phyloP scores from a whole-genome alignment of 192 early-diverging fungal species.

The Jimgerdemannia flammicorona region DNA sequence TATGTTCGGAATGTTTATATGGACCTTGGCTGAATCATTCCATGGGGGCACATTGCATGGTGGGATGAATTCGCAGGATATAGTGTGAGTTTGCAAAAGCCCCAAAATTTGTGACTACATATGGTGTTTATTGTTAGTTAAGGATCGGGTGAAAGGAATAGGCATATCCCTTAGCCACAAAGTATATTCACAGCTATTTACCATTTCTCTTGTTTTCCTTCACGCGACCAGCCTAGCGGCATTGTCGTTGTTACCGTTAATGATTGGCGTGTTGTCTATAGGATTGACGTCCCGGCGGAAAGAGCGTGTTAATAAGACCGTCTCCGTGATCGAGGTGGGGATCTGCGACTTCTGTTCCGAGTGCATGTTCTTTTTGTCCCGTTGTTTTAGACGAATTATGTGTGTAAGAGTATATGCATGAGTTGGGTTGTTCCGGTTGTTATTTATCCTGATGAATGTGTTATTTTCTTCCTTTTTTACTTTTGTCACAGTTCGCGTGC shows the following conservation, averaged over 20 bases:
- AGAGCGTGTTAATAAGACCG: conserved; percentile 42
- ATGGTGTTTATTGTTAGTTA: background rate
- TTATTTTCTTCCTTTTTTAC: background rate
- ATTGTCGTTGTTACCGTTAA: conserved; percentile 48
- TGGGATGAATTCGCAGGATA: conserved; percentile 36
- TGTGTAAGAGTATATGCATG: background rate
- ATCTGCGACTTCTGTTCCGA: background rate
- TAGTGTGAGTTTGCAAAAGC: conserved; percentile 17
- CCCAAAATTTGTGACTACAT: no score
- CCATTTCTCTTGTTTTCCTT: background rate
- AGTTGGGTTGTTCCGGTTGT: background rate
- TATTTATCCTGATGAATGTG: background rate
- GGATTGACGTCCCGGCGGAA: conserved; percentile 31
- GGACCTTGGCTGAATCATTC: conserved; percentile 45
- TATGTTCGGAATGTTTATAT: conserved; percentile 42
- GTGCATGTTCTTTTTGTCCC: background rate
- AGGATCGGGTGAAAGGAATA: background rate
- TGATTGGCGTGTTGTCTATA: conserved; percentile 32
- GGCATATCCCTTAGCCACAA: background rate
- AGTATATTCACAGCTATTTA: background rate
- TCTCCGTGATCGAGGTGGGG: conserved; percentile 51
- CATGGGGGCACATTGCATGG: conserved; percentile 30
- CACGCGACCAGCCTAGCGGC: conserved; percentile 27
- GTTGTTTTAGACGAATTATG: background rate
- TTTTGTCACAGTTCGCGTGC: conserved; percentile 63